Evolutionary conservation across 768 basidiomycete species (phyloP).

Genomic region (Xanthoconium purpureum): DNA sequence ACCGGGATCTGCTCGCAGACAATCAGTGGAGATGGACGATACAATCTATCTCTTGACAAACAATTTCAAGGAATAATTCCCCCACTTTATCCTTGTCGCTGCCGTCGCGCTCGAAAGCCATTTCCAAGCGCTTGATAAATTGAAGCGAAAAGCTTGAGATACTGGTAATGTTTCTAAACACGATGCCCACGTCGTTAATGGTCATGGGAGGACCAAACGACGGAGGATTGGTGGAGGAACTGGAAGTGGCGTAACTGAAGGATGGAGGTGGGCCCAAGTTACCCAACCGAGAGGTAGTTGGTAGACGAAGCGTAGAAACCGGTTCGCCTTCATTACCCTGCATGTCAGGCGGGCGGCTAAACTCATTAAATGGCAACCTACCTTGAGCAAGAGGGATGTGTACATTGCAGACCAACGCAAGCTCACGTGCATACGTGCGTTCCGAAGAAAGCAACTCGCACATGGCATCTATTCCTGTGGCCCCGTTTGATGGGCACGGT

Average conservation of each 20-base stretch:
- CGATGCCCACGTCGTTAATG: conserved; percentile 55
- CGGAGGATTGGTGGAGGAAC: conserved; percentile 36
- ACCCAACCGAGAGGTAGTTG: conserved; percentile 3
- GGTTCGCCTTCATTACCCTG: conserved; percentile 29
- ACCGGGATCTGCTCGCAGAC: conserved; percentile 49
- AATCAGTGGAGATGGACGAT: background rate
- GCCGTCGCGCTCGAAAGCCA: conserved; percentile 54
- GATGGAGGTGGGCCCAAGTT: conserved; percentile 30
- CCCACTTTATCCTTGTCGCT: conserved; percentile 64
- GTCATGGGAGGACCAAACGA: conserved; percentile 56
- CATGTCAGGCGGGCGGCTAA: background rate
- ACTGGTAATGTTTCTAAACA: conserved; percentile 72
- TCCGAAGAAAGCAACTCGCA: conserved; percentile 72
- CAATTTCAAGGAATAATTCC: conserved; percentile 60
- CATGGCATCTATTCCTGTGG: conserved; percentile 61
- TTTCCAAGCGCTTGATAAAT: conserved; percentile 58
- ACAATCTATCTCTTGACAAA: conserved; percentile 33
- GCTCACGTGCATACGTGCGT: conserved; percentile 69
- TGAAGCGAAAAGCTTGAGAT: conserved; percentile 62
- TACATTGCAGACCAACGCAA: conserved; percentile 65
- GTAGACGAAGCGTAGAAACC: conserved; percentile 13
- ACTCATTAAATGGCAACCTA: conserved; percentile 35
- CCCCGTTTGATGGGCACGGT: conserved; percentile 20
- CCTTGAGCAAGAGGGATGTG: conserved; percentile 73
- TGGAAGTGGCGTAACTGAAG: conserved; percentile 34